Base-by-base conservation (phyloP, 2,329 filamentous ascomycete species). In the Thyridium curvatum region DNA sequence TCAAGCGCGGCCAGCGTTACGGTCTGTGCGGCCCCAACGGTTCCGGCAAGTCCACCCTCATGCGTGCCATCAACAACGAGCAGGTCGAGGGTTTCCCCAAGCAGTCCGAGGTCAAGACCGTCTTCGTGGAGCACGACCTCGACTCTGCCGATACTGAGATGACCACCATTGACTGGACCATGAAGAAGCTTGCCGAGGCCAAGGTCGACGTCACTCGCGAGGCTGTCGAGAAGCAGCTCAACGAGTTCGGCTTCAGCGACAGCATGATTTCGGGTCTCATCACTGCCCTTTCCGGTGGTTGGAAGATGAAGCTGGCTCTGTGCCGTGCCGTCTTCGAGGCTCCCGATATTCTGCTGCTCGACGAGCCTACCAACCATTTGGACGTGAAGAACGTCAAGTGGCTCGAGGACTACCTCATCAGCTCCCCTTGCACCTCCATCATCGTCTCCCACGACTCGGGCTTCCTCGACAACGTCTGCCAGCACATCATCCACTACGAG, bases 51-150 rank as follows among this genome's bases (percentile, higher is more conserved):
- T 97, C 93, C 42, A 98, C 93, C 30, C 89, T 98, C 61, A 98
- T 98, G 93, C 91, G 93, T 52, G 93, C 93, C 62, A 98, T 98
- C 84, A 97, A 97, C 84, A 98, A 98, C 76, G 93, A 97, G 79
- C 93, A 98, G 73, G 91, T 98, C 46, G 93, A 98, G 76, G 93
- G 93, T 63, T 98, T 98, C 84, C 93, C 93, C 64, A 97, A 96
- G 84, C 93, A 97, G 81, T 82, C 71, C 64, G 93, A 98, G 66
- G 93, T 98, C 77, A 97, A 97, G 86, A 98, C 93, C 48, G 91
- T 96, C 64, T 98, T 97, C 79, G 91, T 98, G 58, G 93, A 98
- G 85, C 93, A 98, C 86, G 93, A 98, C 69, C 77, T 98, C 50
- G 93, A 97, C 69, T 85, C 93, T 52, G 93, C 83, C 51, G 91